Base-by-base conservation (phyloP, 192 early-diverging fungal species). In the Geosiphon pyriformis region DNA sequence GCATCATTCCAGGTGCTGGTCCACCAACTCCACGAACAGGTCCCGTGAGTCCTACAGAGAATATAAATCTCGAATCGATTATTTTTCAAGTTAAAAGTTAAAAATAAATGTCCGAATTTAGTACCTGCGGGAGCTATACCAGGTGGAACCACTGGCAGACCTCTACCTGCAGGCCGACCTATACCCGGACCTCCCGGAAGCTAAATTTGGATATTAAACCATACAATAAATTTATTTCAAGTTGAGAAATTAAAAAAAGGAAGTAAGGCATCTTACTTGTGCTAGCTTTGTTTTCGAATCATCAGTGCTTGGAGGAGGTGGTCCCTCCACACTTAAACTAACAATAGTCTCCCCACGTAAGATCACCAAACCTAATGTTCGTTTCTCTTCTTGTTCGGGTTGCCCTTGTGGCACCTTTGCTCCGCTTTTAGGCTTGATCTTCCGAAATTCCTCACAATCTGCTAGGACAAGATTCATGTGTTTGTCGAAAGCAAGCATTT, bases 401-500 rank as follows among this genome's bases (percentile, higher is more conserved):
- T 80, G 76, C 46, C 75, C 81, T 31, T 79, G 71, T 29, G 70
- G 47, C 22, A 58, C 71, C 61, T 82, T 79, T 20, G 67, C 52
- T 46, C 69, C 77, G 46, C 78, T 84, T 74, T 94, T 94, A n/a
- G 83, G 70, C 66, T 93, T 96, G 61, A 97, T 80, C 60, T 86
- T 90, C 49, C 97, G 86, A 73, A 94, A 95, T 74, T 99, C 97
- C 75, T 99, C 92, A 80, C 92, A 94, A 74, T 99, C 97, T 27
- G 93, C 82, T 23, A 99, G 83, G 20, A 99, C 97, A 55, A 99
- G 81, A 71, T 99, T 99, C 97, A 99, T 99, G 76, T 99, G 92
- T 75, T 96, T 96, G 79, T 99, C 97, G 68, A 99, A 99, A 20
- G 97, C 97, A 42, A 99, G 82, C 95, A 99, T 97, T 70, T 97